These are phyloP conservation scores for Neurospora sp. DNA, from an alignment of 495 filamentous ascomycete genomes.

Conservation along the genomic window DNA sequence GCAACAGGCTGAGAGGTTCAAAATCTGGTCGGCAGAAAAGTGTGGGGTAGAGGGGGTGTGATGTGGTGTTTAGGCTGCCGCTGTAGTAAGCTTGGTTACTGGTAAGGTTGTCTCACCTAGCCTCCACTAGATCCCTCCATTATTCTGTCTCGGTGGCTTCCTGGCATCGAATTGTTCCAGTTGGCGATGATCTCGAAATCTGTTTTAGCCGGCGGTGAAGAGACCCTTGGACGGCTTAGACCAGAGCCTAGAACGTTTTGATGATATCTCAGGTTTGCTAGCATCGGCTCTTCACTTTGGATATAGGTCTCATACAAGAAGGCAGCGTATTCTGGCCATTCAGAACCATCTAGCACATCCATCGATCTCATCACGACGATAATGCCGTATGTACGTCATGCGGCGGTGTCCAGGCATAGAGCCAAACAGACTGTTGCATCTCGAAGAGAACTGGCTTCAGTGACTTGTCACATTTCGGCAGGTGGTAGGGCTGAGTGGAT, in stretches of 20 bases:
- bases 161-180: neutral
- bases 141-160: neutral
- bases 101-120: neutral
- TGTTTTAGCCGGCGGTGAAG: neutral
- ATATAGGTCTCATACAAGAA: too few species aligned
- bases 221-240: neutral
- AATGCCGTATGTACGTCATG: neutral
- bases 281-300: neutral
- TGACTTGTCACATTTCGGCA: neutral
- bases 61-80: neutral
- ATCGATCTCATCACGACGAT: neutral
- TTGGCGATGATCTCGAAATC: neutral
- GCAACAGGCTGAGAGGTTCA: neutral
- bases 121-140: neutral
- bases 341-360: neutral
- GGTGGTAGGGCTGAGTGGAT: neutral
- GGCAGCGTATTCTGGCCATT: neutral
- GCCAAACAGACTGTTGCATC: neutral
- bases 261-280: neutral
- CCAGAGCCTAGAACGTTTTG: neutral
- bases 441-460: neutral
- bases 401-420: neutral
- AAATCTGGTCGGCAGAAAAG: neutral
- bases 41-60: neutral
- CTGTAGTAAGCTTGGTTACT: neutral